Evolutionary conservation across 805 yeast species (phyloP).

Genomic region (Cyberlindnera americana): DNA sequence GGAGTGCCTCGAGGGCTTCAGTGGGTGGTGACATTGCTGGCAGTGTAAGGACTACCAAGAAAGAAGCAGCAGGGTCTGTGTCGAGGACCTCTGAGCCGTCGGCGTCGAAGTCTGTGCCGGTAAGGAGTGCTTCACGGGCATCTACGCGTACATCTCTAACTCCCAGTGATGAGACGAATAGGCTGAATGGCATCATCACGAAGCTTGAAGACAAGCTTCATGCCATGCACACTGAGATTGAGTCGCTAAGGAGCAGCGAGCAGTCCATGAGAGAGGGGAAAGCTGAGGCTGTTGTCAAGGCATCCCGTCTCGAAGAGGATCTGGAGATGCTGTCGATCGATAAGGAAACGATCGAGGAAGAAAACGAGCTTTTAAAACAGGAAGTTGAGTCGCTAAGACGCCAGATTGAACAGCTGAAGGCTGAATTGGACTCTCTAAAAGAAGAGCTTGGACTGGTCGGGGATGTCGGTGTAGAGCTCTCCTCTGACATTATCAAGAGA

Average conservation of each 20-base stretch:
- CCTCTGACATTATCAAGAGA: constrained; percentile 21
- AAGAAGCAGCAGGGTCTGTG: neutral
- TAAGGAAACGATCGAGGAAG: constrained; percentile 37
- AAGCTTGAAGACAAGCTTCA: constrained; percentile 46
- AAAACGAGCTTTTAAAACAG: constrained; percentile 29
- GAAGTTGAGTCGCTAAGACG: constrained; percentile 18
- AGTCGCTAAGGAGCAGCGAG: constrained; percentile 26
- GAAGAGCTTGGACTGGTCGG: constrained; percentile 22
- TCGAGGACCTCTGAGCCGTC: neutral
- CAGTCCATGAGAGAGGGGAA: constrained; percentile 30
- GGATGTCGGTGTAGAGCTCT: constrained; percentile 4
- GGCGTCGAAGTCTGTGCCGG: too few species aligned
- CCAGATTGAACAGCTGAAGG: constrained; percentile 8
- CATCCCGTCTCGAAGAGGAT: constrained; percentile 25
- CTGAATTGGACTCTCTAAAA: constrained; percentile 10
- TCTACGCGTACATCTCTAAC: neutral
- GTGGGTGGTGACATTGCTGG: neutral
- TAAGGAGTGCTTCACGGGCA: neutral
- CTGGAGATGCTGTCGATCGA: constrained; percentile 40
- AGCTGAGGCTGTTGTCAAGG: constrained; percentile 23
- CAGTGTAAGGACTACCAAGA: too few species aligned
- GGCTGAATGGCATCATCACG: constrained; percentile 34
- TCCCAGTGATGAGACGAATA: constrained; percentile 5
- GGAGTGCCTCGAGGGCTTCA: neutral
- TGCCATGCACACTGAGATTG: constrained; percentile 29